phyloP scores from a whole-genome alignment of 768 basidiomycete species.

The Suillus plorans region DNA sequence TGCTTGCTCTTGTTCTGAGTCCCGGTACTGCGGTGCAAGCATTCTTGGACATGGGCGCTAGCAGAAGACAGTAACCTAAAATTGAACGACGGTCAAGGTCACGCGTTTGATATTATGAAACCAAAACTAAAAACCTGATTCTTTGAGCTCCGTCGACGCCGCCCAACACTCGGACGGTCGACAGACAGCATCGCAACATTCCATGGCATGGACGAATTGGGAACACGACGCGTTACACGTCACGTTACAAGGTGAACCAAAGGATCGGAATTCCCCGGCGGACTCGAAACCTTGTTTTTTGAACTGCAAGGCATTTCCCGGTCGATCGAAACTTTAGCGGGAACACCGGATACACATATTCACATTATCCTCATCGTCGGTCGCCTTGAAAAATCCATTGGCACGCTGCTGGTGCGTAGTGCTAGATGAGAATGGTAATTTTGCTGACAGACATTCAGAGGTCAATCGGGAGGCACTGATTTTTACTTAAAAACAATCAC shows the following conservation, averaged over 20 bases:
- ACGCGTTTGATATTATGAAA: background rate
- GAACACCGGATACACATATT: constrained; percentile 6
- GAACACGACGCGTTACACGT: constrained; percentile 7
- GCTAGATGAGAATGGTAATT: background rate
- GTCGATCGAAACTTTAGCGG: constrained; percentile 23
- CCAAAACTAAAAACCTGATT: background rate
- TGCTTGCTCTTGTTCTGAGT: background rate
- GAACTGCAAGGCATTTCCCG: constrained; percentile 31
- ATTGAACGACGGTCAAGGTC: background rate
- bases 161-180: constrained; percentile 48
- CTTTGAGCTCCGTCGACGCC: constrained; percentile 26
- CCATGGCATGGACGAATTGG: constrained; percentile 51
- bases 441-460: constrained; percentile 46
- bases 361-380: constrained; percentile 24
- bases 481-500: constrained; percentile 18
- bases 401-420: constrained; percentile 62
- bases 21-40: background rate
- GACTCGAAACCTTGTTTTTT: constrained; percentile 27
- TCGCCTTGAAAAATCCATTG: constrained; percentile 97
- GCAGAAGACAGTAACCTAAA: background rate
- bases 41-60: constrained; percentile 3
- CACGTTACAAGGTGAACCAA: background rate
- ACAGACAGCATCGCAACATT: constrained; percentile 76
- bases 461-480: constrained; percentile 91
- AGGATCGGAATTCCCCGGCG: constrained; percentile 17